Evolutionary conservation across 1,284 basidiomycete species (phyloP), one percentile per base, ranked within the genome.

Genomic region (Malassezia globosa): DNA sequence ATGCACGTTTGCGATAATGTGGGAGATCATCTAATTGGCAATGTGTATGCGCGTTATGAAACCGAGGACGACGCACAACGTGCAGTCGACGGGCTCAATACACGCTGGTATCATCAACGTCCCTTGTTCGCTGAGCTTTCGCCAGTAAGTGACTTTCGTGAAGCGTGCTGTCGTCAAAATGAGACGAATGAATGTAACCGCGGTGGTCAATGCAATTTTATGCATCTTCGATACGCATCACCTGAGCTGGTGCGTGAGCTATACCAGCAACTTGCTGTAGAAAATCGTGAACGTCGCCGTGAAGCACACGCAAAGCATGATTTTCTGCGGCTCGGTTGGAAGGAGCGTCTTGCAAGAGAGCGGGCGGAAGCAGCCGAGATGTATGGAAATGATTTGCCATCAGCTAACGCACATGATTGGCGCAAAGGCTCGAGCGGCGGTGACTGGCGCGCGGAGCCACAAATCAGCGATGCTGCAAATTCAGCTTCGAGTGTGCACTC

Each of bases 91-190:
- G 85, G 80, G 54, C 76, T 96, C 56, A 96, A 96, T 66, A 85
- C 92, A 65, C 80, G 92, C 21, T 99, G 94, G 94, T 99, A 95
- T 78, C 88, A 88, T 64, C 87, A 87, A 84, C 72, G 63, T 81
- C 94, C 94, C 4, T 76, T 99, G n/a, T 92, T 92, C 65, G 88
- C 88, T n/a, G 94, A 99, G 69, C 79, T 99, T 21, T 92, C 87
- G 1, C 94, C 94, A 5, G 94, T 99, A 13, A 97, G 90, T 26
- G 94, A 99, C 74, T 99, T 99, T 73, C 82, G 92, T 45, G 94
- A 99, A 75, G 92, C 92, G 0, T 97, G 94, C 72, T 99, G 94
- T 73, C 79, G 94, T 39, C 94, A 97, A 73, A 64, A 71, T 52
- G 68, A 71, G 49, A 68, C 63, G 61, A 90, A 92, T 8, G 88